These are phyloP conservation scores for Bertia moriformis DNA, from an alignment of 2,329 filamentous ascomycete genomes.

Conservation along the genomic window DNA sequence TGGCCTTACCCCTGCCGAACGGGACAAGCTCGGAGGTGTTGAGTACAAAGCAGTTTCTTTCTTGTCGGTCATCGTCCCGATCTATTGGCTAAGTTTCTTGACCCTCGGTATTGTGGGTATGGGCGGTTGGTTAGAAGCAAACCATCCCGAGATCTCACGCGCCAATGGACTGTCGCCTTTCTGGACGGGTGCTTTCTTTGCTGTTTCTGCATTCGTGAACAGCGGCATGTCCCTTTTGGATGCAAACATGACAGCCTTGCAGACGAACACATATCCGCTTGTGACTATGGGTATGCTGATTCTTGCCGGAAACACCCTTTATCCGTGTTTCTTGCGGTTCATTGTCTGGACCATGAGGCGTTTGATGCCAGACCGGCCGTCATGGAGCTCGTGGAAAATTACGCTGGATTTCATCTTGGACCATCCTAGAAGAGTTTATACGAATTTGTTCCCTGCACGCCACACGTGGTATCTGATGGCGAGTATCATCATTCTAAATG, in stretches of 20 bases:
- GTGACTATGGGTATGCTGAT: constrained; percentile 38
- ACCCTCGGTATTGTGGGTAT: constrained; percentile 25
- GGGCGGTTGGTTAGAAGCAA: constrained; percentile 20
- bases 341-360: constrained; percentile 36
- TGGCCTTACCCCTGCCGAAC: constrained; percentile 33
- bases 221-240: constrained; percentile 57
- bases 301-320: constrained; percentile 52
- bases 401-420: constrained; percentile 37
- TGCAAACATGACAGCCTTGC: constrained; percentile 37
- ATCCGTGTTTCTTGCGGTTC: constrained; percentile 47
- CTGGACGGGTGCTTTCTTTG: constrained; percentile 55
- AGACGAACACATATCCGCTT: constrained; percentile 17
- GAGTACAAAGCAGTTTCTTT: constrained; percentile 50
- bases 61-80: constrained; percentile 40
- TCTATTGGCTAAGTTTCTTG: constrained; percentile 39
- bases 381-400: constrained; percentile 13
- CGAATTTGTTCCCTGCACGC: constrained; percentile 46
- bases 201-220: constrained; percentile 56
- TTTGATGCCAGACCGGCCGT: constrained; percentile 10
- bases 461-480: constrained; percentile 54
- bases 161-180: constrained; percentile 15
- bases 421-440: constrained; percentile 43
- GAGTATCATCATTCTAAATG: constrained; percentile 44
- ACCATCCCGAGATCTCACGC: constrained; percentile 13
- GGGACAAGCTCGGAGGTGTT: constrained; percentile 42